Evolutionary conservation across 345 rosid genomes (phyloP), one percentile per base, ranked within the genome.

Genomic region (Angophora floribunda): DNA sequence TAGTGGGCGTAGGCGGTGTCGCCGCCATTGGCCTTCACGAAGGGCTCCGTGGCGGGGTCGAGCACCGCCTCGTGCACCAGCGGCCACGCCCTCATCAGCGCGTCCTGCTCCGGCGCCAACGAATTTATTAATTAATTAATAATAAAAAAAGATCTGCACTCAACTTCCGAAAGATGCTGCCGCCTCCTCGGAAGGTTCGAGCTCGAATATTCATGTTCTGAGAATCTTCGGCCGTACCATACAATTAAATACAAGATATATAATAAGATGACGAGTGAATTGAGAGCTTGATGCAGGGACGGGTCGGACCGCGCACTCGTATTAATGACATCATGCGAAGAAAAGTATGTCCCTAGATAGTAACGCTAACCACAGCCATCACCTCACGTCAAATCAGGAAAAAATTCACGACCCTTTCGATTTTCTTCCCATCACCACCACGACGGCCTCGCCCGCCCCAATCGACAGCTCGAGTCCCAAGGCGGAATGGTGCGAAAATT

Each of bases 81-180:
- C 41, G 96, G 94, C 99, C 99, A 97, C 7, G 96, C 97, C 87
- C 92, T 92, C 93, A 97, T 88, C 85, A 97, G 85, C 10, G 93
- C 95, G n/a, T 96, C 98, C 98, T 96, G 47, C 17, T 44, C 3
- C 52, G 2, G 16, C 10, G 65, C 63, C 24, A 26, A 24, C 11
- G 13, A 13, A 30, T n/a, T 14, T 1, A 65, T n/a, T n/a, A 2
- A 65, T 36, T 36, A 36, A 36, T 36, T 36, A 36, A n/a, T n/a
- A n/a, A n/a, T n/a, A 2, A 36, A 4, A 36, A 36, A 36, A 36
- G 41, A 36, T 36, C 41, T 36, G 41, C 41, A 36, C 41, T 2
- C 79, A 15, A 67, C 22, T 7, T 15, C 22, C 45, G 7, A 36
- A 9, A 32, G 3, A 67, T 32, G 32, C 79, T 4, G 79, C 79